Evolutionary conservation across 2,329 filamentous ascomycete genomes (phyloP), one percentile per base, ranked within the genome.

Genomic region (Fusarium sp.): DNA sequence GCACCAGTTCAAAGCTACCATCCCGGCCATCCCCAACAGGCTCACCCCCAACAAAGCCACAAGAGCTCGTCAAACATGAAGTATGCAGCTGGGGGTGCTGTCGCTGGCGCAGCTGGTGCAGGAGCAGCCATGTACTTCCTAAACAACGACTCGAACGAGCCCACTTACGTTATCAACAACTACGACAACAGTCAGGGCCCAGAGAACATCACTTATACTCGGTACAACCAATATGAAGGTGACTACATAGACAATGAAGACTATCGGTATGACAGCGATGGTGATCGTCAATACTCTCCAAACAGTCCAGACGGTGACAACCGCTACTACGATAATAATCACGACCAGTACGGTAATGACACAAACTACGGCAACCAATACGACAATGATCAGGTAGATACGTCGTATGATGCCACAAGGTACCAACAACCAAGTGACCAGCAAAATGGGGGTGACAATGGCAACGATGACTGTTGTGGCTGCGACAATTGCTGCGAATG

Each of bases 91-190:
- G 69, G 59, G 1, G 69, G 59, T 8, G 64, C 47, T 5, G 59
- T 19, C 2, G 54, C 15, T 1, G 69, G 69, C 11, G 69, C 16
- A n/a, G 65, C 40, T 1, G 19, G 56, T 1, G 63, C 49, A 9
- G 62, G 46, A 18, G 28, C 56, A 18, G 46, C 46, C 6, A 38
- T 70, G 19, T 60, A 72, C 23, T 44, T 53, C n/a, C 44, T 58
- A 13, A 58, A 62, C 30, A 49, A 69, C n/a, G 32, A 65, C 28
- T 52, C 28, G 8, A 54, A 69, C 12, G 72, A 47, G n/a, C 54
- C 70, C 6, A 47, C 33, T 10, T 64, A 69, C n/a, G 16, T 64
- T 7, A 25, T 56, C 15, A 72, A 69, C 13, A 57, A 35, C 28
- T 64, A 60, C 18, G 65, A 67, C 11, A 67, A 67, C 40, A 67